A percentile compares a stretch with the other conserved stretches of the same genome.
phyloP scores from a whole-genome alignment of 768 basidiomycete species.

The Tulasnella sp. region DNA sequence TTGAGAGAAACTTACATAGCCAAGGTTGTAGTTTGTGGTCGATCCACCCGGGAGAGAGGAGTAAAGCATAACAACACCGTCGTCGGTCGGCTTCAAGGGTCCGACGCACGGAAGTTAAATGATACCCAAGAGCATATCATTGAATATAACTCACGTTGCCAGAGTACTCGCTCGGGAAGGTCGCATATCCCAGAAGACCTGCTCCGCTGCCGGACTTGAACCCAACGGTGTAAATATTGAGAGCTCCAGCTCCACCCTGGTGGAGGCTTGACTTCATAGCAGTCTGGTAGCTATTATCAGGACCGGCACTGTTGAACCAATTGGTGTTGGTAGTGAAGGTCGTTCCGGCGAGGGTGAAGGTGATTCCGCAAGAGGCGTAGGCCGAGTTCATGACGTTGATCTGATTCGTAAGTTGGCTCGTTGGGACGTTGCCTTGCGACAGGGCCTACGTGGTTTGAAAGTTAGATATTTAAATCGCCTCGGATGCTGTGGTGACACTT shows the following conservation, averaged over 20 bases:
- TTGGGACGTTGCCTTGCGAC: slow-evolving; percentile 9
- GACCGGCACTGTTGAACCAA: slow-evolving; percentile 42
- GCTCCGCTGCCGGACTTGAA: slow-evolving; percentile 39
- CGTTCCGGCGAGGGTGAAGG: slow-evolving; percentile 37
- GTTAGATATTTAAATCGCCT: neutral
- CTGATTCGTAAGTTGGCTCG: slow-evolving; percentile 37
- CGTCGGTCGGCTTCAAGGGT: slow-evolving; percentile 41
- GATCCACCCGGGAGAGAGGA: slow-evolving; percentile 44
- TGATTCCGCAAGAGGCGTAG: slow-evolving; percentile 37
- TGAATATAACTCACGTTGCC: neutral
- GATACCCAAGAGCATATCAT: too few relatives aligned
- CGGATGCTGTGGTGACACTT: neutral
- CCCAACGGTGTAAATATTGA: slow-evolving; percentile 49
- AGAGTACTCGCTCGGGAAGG: slow-evolving; percentile 44
- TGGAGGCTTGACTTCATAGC: slow-evolving; percentile 49
- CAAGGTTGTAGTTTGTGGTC: slow-evolving; percentile 29
- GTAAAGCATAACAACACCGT: slow-evolving; percentile 48
- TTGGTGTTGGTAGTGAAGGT: slow-evolving; percentile 37
- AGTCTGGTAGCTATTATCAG: slow-evolving; percentile 42
- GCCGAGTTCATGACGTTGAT: slow-evolving; percentile 38
- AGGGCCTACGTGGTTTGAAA: neutral
- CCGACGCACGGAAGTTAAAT: neutral
- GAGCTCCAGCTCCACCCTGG: slow-evolving; percentile 39
- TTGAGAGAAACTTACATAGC: slow-evolving; percentile 12
- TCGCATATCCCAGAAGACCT: slow-evolving; percentile 46